Evolutionary conservation across 257 asterid genomes (phyloP), one percentile per base, ranked within the genome.

Genomic region (Solanum pimpinellifolium): DNA sequence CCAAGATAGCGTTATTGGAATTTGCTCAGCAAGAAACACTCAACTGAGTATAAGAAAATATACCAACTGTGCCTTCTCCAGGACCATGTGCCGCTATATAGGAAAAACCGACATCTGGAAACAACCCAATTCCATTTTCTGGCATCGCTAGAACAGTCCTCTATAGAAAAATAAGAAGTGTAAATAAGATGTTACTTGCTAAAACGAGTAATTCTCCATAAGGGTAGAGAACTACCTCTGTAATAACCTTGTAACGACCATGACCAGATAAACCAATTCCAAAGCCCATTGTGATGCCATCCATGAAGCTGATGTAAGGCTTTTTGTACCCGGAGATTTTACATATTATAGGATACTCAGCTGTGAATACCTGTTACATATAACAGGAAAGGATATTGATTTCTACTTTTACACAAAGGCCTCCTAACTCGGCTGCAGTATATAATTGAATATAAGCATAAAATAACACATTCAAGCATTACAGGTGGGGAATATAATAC

Each of bases 51-150:
- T 14, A 80, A 89, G 29, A 90, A 46, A 68, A 72, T 93, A 88
- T 85, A 95, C 99, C 99, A 88, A 94, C 96, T 90, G 97, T 91
- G 90, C 99, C 98, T 94, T 97, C 98, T 89, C 99, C 99, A 39
- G 99, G 98, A 92, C 96, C 92, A 88, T 95, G 93, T 84, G 98
- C 98, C 37, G 99, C 98, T 85, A 97, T 93, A 90, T 95, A 94
- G 31, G 98, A 97, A 93, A 95, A 97, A 83, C 99, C 99, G 81
- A 97, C 99, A 93, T 97, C 99, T 60, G 99, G 99, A 83, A 97
- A 97, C 92, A 97, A 89, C 85, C 99, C 99, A 87, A 97, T 94
- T 70, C 98, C 98, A 93, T 94, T 97, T 90, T 97, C 99, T 87
- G 99, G 99, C 99, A 97, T 97, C 62, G 99, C 98, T 87, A 97